These are phyloP conservation scores for Suillus subalutaceus DNA, from an alignment of 768 basidiomycete species.

Conservation along the genomic window DNA sequence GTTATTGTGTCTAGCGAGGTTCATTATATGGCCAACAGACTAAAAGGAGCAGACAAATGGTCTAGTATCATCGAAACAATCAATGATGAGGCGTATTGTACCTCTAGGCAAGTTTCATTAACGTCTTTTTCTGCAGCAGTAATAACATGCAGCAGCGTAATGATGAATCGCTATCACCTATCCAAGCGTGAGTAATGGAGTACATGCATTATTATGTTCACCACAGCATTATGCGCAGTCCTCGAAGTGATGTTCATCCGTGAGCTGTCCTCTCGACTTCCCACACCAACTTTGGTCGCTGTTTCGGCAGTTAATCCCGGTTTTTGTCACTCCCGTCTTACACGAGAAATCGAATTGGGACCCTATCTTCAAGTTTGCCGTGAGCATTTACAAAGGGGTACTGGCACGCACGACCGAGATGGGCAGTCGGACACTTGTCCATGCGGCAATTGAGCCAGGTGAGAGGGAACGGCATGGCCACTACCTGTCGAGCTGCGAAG, in stretches of 20 bases:
- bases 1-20: conserved; percentile 35
- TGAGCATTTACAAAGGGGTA: conserved; percentile 19
- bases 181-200: conserved; percentile 25
- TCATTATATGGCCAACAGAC: conserved; percentile 21
- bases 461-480: conserved; percentile 32
- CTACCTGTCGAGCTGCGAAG: conserved; percentile 29
- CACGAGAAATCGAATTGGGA: conserved; percentile 21
- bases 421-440: conserved; percentile 40
- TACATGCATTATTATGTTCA: background rate
- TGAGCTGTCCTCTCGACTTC: conserved; percentile 37
- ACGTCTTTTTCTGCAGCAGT: background rate
- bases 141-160: conserved; percentile 19
- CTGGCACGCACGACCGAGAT: conserved; percentile 36
- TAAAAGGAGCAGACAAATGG: conserved; percentile 18
- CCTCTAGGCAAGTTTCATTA: conserved; percentile 22
- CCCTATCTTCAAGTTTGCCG: background rate
- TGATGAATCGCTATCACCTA: conserved; percentile 27
- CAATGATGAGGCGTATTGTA: conserved; percentile 32
- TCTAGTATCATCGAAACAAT: conserved; percentile 31
- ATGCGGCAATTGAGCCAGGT: conserved; percentile 31
- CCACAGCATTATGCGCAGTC: conserved; percentile 22
- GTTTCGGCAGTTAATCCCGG: conserved; percentile 39
- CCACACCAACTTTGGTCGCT: conserved; percentile 28
- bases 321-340: conserved; percentile 36
- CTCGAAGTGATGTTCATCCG: conserved; percentile 39